Evolutionary conservation across 345 rosid genomes (phyloP), one percentile per base, ranked within the genome.

Genomic region (Limnanthes douglasii): DNA sequence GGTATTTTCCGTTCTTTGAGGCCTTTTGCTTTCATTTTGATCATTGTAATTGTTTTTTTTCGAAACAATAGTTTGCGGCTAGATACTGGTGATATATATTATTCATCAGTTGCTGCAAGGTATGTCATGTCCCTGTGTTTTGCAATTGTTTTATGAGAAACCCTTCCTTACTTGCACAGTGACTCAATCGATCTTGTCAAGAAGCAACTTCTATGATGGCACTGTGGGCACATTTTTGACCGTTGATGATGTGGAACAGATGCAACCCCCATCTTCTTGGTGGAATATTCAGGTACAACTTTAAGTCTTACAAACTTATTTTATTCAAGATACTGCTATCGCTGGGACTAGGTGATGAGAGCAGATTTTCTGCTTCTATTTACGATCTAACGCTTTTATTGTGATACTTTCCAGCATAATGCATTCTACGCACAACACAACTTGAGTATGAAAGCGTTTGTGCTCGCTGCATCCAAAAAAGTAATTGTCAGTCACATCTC

Each of bases 221-320:
- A 56, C 14, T 41, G 0, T 0, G 3, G 51, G 38, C 16, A 23
- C 4, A 1, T 72, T 88, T 38, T 42, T 48, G 40, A 70, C 73
- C 3, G 84, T 66, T 26, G 46, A 68, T 56, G 40, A 59, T 11
- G 41, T 84, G 13, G 49, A 54, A 5, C 54, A 56, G 29, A 1
- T 73, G 4, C 53, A 50, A 31, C 86, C 77, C 12, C 43, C 21
- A 1, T 58, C 60, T 10, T 48, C 68, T 32, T 88, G 95, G 97
- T 57, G 83, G 69, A 83, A 88, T 52, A 52, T 88, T 66, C 86
- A 88, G 93, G 97, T 83, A 58, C n/a, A 46, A 21, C n/a, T n/a
- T 18, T 32, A 3, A 5, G 46, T 5, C 14, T 19, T 35, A 20
- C 20, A 14, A 24, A 34, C 21, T 9, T 11, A 3, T 17, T 40